Conservation (phyloP, 176 grass and related monocot species). For the Cenchrus fungigraminus region DNA sequence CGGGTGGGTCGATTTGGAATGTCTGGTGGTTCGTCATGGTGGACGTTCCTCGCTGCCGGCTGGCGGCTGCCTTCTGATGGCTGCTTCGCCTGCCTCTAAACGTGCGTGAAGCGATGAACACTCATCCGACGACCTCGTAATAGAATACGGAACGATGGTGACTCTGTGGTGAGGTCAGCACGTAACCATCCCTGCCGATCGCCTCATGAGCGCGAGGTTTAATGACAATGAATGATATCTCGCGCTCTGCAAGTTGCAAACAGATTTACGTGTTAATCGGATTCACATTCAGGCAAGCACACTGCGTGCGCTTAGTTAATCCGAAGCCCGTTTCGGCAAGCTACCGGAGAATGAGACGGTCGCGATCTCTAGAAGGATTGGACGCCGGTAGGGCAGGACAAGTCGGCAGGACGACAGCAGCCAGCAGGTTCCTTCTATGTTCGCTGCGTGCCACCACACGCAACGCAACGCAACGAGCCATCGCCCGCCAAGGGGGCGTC, state of each 20-base stretch:
- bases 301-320: not conserved
- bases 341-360: not conserved
- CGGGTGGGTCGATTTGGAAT: not conserved
- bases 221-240: not conserved
- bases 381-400: not conserved
- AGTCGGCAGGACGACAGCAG: not conserved
- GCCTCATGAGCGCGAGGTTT: not conserved
- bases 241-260: not conserved
- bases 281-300: not conserved
- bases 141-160: not conserved
- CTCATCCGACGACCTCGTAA: not conserved
- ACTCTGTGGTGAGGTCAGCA: slow-evolving; percentile 1
- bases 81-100: not conserved
- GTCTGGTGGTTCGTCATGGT: not conserved
- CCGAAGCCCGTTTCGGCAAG: not conserved
- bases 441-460: not conserved
- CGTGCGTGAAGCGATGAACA: not conserved
- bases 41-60: not conserved
- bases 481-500: not conserved
- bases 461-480: not conserved
- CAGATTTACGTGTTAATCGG: not conserved
- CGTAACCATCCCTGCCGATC: not conserved
- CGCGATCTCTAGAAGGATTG: not conserved
- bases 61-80: not conserved
- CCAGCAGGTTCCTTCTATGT: not conserved